Percentiles rank a stretch among this genome's conserved stretches.
phyloP scores from a whole-genome alignment of 2,329 filamentous ascomycete species.

The Penicillium hordei region DNA sequence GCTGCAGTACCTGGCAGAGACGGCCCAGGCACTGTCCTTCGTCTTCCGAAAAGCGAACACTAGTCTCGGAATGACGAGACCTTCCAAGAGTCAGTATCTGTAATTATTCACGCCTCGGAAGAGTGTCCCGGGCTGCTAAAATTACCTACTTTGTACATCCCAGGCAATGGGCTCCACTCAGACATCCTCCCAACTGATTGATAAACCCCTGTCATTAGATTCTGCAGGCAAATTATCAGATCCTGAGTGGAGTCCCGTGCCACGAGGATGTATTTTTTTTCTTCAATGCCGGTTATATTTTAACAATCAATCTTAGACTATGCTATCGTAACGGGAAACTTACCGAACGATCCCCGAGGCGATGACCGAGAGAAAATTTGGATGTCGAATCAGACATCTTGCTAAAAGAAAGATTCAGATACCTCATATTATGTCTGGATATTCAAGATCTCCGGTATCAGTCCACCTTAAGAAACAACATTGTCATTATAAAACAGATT shows the following conservation, averaged over 20 bases:
- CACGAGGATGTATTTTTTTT: not conserved
- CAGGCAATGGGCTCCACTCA: not conserved
- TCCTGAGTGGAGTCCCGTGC: slow-evolving; percentile 7
- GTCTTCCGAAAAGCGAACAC: not conserved
- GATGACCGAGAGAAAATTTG: not conserved
- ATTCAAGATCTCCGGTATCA: not conserved
- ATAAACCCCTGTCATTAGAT: not conserved
- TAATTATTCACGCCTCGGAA: not conserved
- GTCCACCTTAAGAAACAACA: not conserved
- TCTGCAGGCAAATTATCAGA: slow-evolving; percentile 11
- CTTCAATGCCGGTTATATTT: not conserved
- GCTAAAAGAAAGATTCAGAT: not conserved
- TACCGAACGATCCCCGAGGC: not conserved
- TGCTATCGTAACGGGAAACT: not conserved
- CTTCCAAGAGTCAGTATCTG: not conserved
- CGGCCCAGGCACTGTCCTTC: not conserved
- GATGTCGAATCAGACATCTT: not conserved
- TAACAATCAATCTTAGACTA: not conserved
- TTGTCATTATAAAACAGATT: not conserved
- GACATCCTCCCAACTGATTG: not conserved
- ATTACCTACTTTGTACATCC: not conserved
- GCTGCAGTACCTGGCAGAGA: not conserved
- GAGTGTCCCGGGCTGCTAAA: not conserved
- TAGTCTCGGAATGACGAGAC: not conserved
- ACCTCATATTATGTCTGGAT: not conserved